These are phyloP conservation scores for Emydomyces testavorans DNA, from an alignment of 2,329 filamentous ascomycete genomes.

Conservation along the genomic window DNA sequence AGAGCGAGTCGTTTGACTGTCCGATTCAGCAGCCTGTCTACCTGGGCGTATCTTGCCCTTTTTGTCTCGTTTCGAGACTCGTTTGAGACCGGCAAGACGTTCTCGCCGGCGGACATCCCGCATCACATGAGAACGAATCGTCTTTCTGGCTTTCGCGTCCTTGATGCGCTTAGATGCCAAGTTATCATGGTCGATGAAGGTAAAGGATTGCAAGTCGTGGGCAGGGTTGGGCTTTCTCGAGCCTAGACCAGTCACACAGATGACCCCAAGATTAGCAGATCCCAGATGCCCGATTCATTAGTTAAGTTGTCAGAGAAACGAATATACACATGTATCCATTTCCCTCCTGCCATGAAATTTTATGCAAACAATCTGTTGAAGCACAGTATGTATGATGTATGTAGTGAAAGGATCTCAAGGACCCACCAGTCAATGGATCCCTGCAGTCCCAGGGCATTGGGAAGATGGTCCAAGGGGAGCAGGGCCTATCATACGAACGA, in stretches of 20 bases:
- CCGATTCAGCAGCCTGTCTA: background rate
- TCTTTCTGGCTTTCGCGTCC: slow-evolving; percentile 30
- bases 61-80: slow-evolving; percentile 25
- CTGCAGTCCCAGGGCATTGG: background rate
- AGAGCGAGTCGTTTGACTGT: background rate
- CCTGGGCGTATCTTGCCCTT: background rate
- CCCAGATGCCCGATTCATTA: background rate
- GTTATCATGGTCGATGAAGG: slow-evolving; percentile 35
- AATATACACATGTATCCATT: too few species aligned
- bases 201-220: slow-evolving; percentile 26
- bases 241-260: slow-evolving; percentile 16
- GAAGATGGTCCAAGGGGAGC: background rate
- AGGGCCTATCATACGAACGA: background rate
- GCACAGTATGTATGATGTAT: too few species aligned
- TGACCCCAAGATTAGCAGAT: background rate
- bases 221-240: slow-evolving; percentile 17
- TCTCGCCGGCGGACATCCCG: slow-evolving; percentile 34
- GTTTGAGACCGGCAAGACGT: slow-evolving; percentile 29
- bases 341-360: too few species aligned
- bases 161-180: slow-evolving; percentile 30
- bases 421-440: background rate
- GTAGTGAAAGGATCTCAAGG: too few species aligned
- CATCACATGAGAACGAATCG: slow-evolving; percentile 36
- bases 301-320: background rate
- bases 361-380: too few species aligned